Percentiles rank a stretch among this genome's conserved stretches.
Evolutionary conservation across 257 asterid genomes (phyloP).

Genomic region (Solanum rostratum): DNA sequence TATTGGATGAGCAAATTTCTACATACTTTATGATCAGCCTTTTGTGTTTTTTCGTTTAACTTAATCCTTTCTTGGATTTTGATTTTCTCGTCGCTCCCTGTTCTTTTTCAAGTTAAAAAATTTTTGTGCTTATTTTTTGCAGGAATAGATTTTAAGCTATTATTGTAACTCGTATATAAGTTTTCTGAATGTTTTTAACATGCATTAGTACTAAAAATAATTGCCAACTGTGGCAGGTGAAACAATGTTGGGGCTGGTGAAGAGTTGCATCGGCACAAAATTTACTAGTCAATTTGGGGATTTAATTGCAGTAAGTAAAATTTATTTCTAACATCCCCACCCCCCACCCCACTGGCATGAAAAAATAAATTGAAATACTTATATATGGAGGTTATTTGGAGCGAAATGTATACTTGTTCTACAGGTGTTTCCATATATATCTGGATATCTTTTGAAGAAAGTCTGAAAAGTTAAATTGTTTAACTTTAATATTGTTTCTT

Average conservation of each 20-base stretch:
- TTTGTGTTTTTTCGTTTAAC: neutral
- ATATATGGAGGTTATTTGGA: neutral
- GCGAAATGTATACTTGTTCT: neutral
- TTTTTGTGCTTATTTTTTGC: neutral
- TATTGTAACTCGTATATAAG: neutral
- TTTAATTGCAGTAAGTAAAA: slow-evolving; percentile 74
- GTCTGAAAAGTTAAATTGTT: neutral
- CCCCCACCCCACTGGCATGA: neutral
- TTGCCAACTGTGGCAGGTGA: slow-evolving; percentile 39
- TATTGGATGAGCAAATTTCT: neutral
- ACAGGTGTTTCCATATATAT: neutral
- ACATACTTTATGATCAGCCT: neutral
- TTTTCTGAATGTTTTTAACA: neutral
- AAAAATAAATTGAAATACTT: neutral
- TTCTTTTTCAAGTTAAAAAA: neutral
- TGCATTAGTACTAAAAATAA: neutral
- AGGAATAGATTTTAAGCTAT: neutral
- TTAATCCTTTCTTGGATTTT: neutral
- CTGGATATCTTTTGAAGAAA: neutral
- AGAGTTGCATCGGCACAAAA: slow-evolving; percentile 95
- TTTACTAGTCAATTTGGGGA: slow-evolving; percentile 94
- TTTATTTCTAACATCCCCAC: neutral
- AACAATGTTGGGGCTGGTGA: slow-evolving; percentile 74
- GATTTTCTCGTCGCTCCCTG: neutral
- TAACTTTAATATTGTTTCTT: neutral